These are phyloP conservation scores for Globisporangium okanoganense DNA, from an alignment of 352 stramenopile species.

Conservation along the genomic window DNA sequence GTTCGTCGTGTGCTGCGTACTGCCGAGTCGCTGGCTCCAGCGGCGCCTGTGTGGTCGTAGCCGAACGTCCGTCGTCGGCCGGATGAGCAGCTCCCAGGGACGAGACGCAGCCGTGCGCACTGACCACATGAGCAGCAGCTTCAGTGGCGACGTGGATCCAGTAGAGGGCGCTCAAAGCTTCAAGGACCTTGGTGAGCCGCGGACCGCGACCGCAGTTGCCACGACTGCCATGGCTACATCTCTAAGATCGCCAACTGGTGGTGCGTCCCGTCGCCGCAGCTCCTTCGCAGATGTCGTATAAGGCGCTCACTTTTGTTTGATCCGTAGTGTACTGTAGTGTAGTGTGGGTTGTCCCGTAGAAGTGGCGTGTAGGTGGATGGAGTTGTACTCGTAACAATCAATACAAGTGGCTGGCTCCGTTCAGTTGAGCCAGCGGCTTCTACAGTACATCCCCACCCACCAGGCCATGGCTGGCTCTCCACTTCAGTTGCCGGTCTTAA, in stretches of 20 bases:
- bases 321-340: no score
- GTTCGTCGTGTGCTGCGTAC: conserved; percentile 6
- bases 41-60: not conserved
- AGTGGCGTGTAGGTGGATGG: not conserved
- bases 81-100: not conserved
- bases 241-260: not conserved
- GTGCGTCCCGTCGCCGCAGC: conserved; percentile 4
- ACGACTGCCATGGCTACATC: not conserved
- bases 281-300: no score
- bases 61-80: not conserved
- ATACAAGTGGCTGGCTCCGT: not conserved
- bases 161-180: not conserved
- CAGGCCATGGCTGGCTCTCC: no score
- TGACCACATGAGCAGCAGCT: not conserved
- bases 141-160: not conserved
- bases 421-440: not conserved
- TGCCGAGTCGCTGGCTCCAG: not conserved
- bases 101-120: not conserved
- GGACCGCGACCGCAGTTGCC: not conserved
- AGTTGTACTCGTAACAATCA: not conserved
- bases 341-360: conserved; percentile 1
- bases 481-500: no score
- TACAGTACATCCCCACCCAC: no score
- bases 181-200: not conserved
- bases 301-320: no score